These are phyloP conservation scores for Aspergillus aculeatinus DNA, from an alignment of 2,329 filamentous ascomycete species.

Conservation along the genomic window DNA sequence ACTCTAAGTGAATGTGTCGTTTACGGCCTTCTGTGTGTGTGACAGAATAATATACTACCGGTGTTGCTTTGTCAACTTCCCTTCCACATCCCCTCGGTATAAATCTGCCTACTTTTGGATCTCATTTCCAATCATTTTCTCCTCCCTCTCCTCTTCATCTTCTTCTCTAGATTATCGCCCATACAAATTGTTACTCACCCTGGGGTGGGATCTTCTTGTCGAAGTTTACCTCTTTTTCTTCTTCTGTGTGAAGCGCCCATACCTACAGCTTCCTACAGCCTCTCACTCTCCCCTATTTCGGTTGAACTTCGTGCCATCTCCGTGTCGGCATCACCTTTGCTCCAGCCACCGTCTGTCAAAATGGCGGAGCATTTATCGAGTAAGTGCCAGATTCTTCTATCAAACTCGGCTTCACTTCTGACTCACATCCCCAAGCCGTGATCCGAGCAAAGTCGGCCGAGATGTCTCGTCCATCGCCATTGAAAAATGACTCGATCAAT, in stretches of 20 bases:
- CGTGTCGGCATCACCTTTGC: neutral
- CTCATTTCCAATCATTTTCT: neutral
- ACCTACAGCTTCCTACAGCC: no score
- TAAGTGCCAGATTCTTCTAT: neutral
- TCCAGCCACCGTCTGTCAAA: neutral
- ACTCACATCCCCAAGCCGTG: slow-evolving; percentile 6
- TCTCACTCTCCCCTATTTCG: no score
- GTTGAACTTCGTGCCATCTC: neutral
- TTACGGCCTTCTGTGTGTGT: neutral
- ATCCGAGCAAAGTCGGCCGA: neutral
- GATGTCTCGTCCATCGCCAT: neutral
- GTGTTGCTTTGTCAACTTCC: neutral
- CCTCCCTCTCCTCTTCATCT: neutral
- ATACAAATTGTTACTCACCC: no score
- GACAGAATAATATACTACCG: neutral
- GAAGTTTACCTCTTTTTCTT: neutral
- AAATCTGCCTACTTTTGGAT: neutral
- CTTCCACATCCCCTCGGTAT: neutral
- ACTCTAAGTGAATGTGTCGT: neutral
- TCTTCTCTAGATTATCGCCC: no score
- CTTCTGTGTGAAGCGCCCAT: no score
- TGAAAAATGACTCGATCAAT: slow-evolving; percentile 24
- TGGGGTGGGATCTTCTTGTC: no score
- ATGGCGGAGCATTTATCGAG: neutral
- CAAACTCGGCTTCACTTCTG: neutral